phyloP scores from a whole-genome alignment of 768 basidiomycete genomes.

The Amanita polypyramis region DNA sequence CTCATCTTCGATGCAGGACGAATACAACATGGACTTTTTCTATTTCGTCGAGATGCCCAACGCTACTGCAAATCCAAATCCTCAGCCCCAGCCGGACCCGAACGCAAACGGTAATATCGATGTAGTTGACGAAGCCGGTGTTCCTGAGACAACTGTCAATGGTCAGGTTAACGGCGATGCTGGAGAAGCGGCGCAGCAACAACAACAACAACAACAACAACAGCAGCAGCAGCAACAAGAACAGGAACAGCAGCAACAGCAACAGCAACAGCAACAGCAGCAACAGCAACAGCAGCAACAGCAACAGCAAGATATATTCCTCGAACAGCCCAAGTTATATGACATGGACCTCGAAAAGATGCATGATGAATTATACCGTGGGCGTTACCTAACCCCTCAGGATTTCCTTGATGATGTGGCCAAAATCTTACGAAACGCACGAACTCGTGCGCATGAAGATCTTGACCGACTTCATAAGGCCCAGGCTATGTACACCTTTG shows the following conservation, averaged over 20 bases:
- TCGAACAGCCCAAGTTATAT: constrained; percentile 38
- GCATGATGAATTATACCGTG: constrained; percentile 75
- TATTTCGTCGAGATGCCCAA: constrained; percentile 7
- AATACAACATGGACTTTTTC: constrained; percentile 47
- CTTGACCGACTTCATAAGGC: constrained; percentile 70
- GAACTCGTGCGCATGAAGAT: constrained; percentile 49
- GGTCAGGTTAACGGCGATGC: constrained; percentile 30
- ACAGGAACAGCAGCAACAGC: constrained; percentile 8
- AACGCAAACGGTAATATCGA: constrained; percentile 33
- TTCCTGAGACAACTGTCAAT: constrained; percentile 20
- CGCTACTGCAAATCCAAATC: constrained; percentile 8
- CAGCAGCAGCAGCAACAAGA: constrained; percentile 15
- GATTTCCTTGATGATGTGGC: constrained; percentile 80
- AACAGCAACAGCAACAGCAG: constrained; percentile 20
- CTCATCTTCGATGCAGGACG: constrained; percentile 41
- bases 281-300: constrained; percentile 20
- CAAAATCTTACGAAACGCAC: constrained; percentile 72
- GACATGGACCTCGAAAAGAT: constrained; percentile 92
- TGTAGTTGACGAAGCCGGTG: constrained; percentile 27
- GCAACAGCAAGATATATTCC: constrained; percentile 2
- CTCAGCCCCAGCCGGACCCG: neutral
- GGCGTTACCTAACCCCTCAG: constrained; percentile 77
- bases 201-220: too few relatives aligned
- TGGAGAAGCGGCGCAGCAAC: constrained; percentile 11
- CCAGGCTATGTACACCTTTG: constrained; percentile 80